Evolutionary conservation across 176 grass and related monocot species (phyloP), one percentile per base, ranked within the genome.

Genomic region (Avena insularis): DNA sequence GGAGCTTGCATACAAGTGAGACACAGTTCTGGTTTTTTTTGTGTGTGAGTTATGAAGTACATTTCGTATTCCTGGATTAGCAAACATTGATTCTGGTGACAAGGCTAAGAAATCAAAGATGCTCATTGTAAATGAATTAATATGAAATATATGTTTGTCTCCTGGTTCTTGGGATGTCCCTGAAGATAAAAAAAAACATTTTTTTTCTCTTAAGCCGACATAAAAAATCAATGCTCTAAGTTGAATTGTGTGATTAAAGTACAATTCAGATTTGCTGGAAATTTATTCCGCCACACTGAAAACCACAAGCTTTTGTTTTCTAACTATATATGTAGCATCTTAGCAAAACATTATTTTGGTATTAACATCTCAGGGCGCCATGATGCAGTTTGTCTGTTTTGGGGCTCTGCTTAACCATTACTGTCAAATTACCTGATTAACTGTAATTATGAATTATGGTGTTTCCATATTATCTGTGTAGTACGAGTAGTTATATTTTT

Each of bases 1-100:
- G 78, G 93, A 98, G 70, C 94, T 98, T 89, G 96, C 93, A 70
- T 98, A 94, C 85, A 98, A 95, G 96, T 98, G 86, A 90, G 92
- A 87, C 71, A 59, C 71, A 84, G 13, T 53, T 92, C 71, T 60
- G 14, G 19, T 58, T 25, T 68, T 72, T 66, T 36, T 14, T 79
- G 11, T 83, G 7, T 85, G 31, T 33, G 83, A 51, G 81, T 51
- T 74, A 38, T 88, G 72, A 69, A 77, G 71, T 82, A 43, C 38
- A 19, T 64, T 64, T 76, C 38, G 31, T 86, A 56, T 79, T 46
- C 19, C 46, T 90, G 21, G 75, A 78, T 78, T 79, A 73, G 57
- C 19, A 50, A 88, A 8, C 74, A 43, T 73, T 73, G 35, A 11
- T 65, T 87, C 80, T 87, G 23, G 21, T 66, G 25, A 16, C 55